A percentile compares a stretch with the other conserved stretches of the same genome.
Evolutionary conservation across 257 asterid species (phyloP).

Genomic region (Misopates orontium): DNA sequence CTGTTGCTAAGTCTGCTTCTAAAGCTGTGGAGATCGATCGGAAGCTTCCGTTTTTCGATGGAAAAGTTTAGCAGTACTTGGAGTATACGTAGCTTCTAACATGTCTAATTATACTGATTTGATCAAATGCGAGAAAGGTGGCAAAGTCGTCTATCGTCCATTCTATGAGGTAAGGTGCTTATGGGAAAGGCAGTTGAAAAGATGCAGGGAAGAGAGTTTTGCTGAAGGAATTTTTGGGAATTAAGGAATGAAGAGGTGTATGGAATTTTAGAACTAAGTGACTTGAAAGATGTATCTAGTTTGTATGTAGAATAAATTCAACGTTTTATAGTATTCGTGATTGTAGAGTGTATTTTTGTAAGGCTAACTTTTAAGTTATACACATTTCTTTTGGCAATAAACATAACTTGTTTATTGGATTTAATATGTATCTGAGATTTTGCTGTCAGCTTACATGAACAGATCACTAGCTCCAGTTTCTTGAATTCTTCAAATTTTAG

Average conservation of each 20-base stretch:
- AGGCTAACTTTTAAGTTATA: constrained; percentile 20
- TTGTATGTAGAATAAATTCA: constrained; percentile 32
- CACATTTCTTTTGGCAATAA: constrained; percentile 25
- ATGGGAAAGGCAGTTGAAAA: constrained; percentile 24
- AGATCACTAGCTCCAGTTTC: not conserved
- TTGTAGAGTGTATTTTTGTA: constrained; percentile 24
- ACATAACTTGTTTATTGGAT: not conserved
- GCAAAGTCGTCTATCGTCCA: not conserved
- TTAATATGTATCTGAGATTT: not conserved
- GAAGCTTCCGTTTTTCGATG: constrained; percentile 45
- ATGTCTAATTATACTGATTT: constrained; percentile 20
- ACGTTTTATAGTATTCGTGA: constrained; percentile 22
- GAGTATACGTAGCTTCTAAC: constrained; percentile 3
- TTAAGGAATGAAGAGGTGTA: constrained; percentile 23
- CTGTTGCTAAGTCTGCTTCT: constrained; percentile 34
- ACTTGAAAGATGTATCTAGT: constrained; percentile 12
- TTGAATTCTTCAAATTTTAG: not conserved
- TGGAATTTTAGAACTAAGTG: constrained; percentile 11
- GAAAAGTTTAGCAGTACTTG: constrained; percentile 44
- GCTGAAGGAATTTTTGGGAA: constrained; percentile 29
- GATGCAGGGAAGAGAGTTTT: constrained; percentile 22
- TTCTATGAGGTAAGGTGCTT: not conserved
- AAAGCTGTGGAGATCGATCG: constrained; percentile 36
- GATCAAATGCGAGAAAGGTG: not conserved
- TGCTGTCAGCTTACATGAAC: not conserved